Evolutionary conservation across 192 early-diverging fungal genomes (phyloP).

Genomic region (Coemansia javaensis): DNA sequence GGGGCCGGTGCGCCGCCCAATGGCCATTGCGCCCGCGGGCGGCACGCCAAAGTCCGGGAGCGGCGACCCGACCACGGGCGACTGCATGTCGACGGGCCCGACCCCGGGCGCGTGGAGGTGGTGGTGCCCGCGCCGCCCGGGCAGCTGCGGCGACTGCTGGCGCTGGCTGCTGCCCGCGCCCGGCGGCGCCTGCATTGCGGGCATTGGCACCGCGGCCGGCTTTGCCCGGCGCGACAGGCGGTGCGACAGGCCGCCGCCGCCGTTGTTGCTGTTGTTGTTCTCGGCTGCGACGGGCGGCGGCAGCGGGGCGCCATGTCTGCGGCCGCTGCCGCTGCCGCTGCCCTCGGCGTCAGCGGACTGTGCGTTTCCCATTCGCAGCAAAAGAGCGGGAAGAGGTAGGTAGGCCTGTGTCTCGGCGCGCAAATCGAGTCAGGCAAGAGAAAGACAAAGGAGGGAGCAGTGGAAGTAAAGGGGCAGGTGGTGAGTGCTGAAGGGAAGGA

Average conservation of each 20-base stretch:
- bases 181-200: constrained; percentile 12
- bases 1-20: constrained; percentile 1
- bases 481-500: no score
- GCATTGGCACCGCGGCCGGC: constrained; percentile 25
- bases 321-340: constrained; percentile 20
- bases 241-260: constrained; percentile 23
- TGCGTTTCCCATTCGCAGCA: constrained; percentile 38
- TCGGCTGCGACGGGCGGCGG: constrained; percentile 1
- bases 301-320: constrained; percentile 30
- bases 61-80: constrained; percentile 47
- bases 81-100: constrained; percentile 45
- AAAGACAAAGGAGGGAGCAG: neutral
- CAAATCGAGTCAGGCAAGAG: neutral
- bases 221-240: constrained; percentile 42
- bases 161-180: neutral
- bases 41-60: constrained; percentile 28
- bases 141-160: constrained; percentile 5
- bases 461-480: no score
- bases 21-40: constrained; percentile 6
- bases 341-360: constrained; percentile 41
- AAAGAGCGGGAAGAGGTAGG: no score
- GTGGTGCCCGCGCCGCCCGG: neutral
- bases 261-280: constrained; percentile 8
- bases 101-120: constrained; percentile 15
- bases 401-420: no score